phyloP scores from a whole-genome alignment of 345 rosid species.

The Arabidopsis thaliana region TAIR10.1 NC_003074.8:6691501-6692000 shows the following conservation, averaged over 20 bases:
- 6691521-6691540: slow-evolving; percentile 94
- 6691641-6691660: slow-evolving; percentile 95
- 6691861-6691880: slow-evolving; percentile 53
- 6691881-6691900: slow-evolving; percentile 66
- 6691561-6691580: slow-evolving; percentile 79
- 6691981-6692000: slow-evolving; percentile 71
- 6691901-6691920: slow-evolving; percentile 71
- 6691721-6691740: slow-evolving; percentile 64
- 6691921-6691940: slow-evolving; percentile 63
- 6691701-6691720: slow-evolving; percentile 79
- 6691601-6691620: slow-evolving; percentile 72
- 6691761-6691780: slow-evolving; percentile 1
- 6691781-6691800: slow-evolving; percentile 25
- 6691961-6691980: slow-evolving; percentile 66
- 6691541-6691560: slow-evolving; percentile 95
- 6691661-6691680: slow-evolving; percentile 66
- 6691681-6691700: slow-evolving; percentile 83
- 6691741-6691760: slow-evolving; percentile 2
- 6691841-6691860: slow-evolving; percentile 56
- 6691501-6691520: slow-evolving; percentile 91
- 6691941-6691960: slow-evolving; percentile 67
- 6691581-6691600: slow-evolving; percentile 78
- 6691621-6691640: slow-evolving; percentile 79
- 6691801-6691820: slow-evolving; percentile 66
- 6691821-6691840: slow-evolving; percentile 54